Evolutionary conservation across 306 rosid genomes (phyloP).

Genomic region (Prunus mongolica): DNA sequence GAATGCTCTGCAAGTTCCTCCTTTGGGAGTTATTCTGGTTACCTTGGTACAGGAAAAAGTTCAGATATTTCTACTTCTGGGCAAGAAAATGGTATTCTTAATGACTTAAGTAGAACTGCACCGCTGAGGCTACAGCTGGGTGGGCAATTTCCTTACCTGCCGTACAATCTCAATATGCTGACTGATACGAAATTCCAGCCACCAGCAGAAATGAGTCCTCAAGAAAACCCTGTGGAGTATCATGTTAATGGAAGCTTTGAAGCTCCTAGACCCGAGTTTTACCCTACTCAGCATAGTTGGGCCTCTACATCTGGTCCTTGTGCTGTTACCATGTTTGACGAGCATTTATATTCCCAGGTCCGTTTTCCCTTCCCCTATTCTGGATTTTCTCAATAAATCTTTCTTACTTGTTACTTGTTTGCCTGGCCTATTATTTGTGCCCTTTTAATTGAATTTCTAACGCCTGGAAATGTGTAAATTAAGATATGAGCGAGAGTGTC

Average conservation of each 20-base stretch:
- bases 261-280: conserved; percentile 52
- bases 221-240: conserved; percentile 56
- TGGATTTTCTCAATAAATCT: neutral
- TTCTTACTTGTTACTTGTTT: neutral
- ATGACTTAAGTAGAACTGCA: conserved; percentile 39
- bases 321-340: conserved; percentile 44
- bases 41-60: conserved; percentile 44
- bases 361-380: neutral
- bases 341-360: conserved; percentile 41
- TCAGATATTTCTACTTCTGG: conserved; percentile 44
- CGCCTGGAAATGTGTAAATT: neutral
- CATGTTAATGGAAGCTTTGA: conserved; percentile 64
- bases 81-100: conserved; percentile 42
- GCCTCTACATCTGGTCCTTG: conserved; percentile 71
- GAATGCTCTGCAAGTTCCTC: conserved; percentile 66
- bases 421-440: no score
- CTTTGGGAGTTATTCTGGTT: conserved; percentile 51
- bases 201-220: conserved; percentile 49
- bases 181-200: conserved; percentile 58
- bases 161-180: conserved; percentile 57
- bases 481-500: neutral
- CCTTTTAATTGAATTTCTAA: no score
- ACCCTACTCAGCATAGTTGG: conserved; percentile 65
- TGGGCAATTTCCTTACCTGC: conserved; percentile 62
- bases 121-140: conserved; percentile 52